A percentile compares a stretch with the other conserved stretches of the same genome.
Conservation (phyloP, 495 filamentous ascomycete species). For the Evernia prunastri region DNA sequence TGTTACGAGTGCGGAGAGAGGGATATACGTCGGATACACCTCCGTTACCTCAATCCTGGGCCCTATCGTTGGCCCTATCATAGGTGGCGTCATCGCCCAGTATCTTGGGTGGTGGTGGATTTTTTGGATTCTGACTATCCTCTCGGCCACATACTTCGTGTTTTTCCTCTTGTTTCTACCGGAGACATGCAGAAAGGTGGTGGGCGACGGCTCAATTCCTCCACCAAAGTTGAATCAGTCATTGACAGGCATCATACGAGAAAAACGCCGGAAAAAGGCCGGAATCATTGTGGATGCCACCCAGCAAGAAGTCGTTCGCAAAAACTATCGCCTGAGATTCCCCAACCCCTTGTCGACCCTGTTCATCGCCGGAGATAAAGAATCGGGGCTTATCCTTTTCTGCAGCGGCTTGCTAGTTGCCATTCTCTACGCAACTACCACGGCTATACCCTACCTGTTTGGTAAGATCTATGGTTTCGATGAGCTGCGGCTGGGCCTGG, state of each 20-base stretch:
- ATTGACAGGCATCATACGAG: conserved; percentile 32
- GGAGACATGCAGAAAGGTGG: conserved; percentile 55
- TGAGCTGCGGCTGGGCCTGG: conserved; percentile 45
- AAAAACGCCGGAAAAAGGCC: conserved; percentile 29
- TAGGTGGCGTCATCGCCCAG: conserved; percentile 43
- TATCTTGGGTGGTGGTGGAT: conserved; percentile 44
- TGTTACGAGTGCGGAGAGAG: conserved; percentile 41
- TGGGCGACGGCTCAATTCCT: conserved; percentile 57
- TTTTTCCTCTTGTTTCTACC: conserved; percentile 35
- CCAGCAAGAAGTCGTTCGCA: conserved; percentile 24
- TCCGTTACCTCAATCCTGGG: conserved; percentile 36
- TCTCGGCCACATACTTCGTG: conserved; percentile 32
- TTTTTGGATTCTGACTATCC: conserved; percentile 45
- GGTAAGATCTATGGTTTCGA: conserved; percentile 47
- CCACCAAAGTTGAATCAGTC: conserved; percentile 32
- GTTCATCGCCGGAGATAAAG: conserved; percentile 58
- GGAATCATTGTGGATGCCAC: conserved; percentile 25
- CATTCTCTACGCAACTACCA: conserved; percentile 51
- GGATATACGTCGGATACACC: conserved; percentile 39
- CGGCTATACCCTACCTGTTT: conserved; percentile 47
- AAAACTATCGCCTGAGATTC: conserved; percentile 49
- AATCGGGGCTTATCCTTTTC: conserved; percentile 52
- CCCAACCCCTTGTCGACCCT: conserved; percentile 68
- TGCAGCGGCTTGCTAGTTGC: conserved; percentile 51
- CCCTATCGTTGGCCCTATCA: conserved; percentile 39